Base-by-base conservation (phyloP, 192 early-diverging fungal species). In the Thamnidium elegans region DNA sequence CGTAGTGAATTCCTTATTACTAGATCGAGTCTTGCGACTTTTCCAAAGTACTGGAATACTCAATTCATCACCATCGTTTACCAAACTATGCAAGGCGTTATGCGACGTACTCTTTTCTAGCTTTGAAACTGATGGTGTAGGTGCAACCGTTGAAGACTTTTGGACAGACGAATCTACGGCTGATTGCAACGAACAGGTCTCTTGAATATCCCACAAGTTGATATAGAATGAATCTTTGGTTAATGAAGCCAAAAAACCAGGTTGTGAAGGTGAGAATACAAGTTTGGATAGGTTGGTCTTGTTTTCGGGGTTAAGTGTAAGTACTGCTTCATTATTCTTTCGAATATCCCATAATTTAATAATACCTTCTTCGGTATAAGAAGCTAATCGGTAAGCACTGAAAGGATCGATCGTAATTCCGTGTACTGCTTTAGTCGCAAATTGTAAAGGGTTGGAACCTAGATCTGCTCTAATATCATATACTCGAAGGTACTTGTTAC, bases 311-410 rank as follows among this genome's bases (percentile, higher is more conserved):
- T 66, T 55, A 10, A 66, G 19, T 43, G 64, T 66, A 21, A 66
- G 54, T 43, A 66, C 39, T 44, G 90, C 74, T 42, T 89, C 87
- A 0, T 74, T 67, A 4, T 80, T 50, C 50, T 89, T 90, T 50
- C 92, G 72, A 14, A 73, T 66, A 71, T 94, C 92, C 92, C 92
- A 94, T 30, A 94, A 62, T 39, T 79, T 73, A 31, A 94, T 84
- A 21, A 79, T 71, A 11, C 81, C 81, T 42, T 85, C 84, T 14
- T 90, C 88, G 7, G 86, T 78, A 65, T 75, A 90, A 15, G 88
- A 90, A 0, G 91, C 90, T 66, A 92, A 80, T 32, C 88, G 77
- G 62, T 87, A 66, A 11, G 72, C 42, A 63, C 88, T 73, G 68
- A 88, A 92, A 0, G 90, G 89, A 74, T 92, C 90, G 34, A 81